Percentiles rank a stretch among this genome's conserved stretches.
Conservation (phyloP, 2,329 filamentous ascomycete species). For the Hypoxylon sp. region DNA sequence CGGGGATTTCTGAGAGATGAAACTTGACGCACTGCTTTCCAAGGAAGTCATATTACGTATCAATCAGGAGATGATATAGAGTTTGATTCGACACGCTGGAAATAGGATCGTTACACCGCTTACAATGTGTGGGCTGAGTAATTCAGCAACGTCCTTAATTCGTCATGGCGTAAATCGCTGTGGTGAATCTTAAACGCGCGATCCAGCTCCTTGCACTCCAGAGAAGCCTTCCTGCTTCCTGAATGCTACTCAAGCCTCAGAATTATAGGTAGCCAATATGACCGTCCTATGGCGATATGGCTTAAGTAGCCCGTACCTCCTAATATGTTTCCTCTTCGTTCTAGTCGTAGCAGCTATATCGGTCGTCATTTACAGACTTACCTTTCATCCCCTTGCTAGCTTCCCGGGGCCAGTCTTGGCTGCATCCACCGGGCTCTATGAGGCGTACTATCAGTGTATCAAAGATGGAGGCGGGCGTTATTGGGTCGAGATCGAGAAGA, state of each 20-base stretch:
- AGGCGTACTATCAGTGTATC: constrained; percentile 43
- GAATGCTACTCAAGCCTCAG: neutral
- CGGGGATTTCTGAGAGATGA: neutral
- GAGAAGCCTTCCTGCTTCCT: neutral
- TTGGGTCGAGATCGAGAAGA: constrained; percentile 45
- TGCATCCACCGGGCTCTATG: constrained; percentile 44
- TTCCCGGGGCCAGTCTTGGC: constrained; percentile 43
- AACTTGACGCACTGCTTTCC: neutral
- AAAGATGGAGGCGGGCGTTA: constrained; percentile 46
- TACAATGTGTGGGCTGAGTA: neutral
- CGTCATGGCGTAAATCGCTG: neutral
- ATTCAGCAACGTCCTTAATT: neutral
- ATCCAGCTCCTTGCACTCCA: neutral
- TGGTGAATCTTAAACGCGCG: constrained; percentile 13
- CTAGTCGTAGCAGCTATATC: neutral
- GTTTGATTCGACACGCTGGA: neutral
- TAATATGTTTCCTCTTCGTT: neutral
- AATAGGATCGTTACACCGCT: constrained; percentile 4
- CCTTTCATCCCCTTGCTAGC: constrained; percentile 40
- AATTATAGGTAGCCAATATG: constrained; percentile 13
- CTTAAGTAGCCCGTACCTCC: constrained; percentile 9
- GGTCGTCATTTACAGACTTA: constrained; percentile 41
- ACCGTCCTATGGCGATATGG: constrained; percentile 22
- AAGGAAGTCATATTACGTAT: neutral
- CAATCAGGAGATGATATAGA: neutral